Evolutionary conservation across 139 green algal genomes (phyloP).

Genomic region (Pedinophyceae sp.): DNA sequence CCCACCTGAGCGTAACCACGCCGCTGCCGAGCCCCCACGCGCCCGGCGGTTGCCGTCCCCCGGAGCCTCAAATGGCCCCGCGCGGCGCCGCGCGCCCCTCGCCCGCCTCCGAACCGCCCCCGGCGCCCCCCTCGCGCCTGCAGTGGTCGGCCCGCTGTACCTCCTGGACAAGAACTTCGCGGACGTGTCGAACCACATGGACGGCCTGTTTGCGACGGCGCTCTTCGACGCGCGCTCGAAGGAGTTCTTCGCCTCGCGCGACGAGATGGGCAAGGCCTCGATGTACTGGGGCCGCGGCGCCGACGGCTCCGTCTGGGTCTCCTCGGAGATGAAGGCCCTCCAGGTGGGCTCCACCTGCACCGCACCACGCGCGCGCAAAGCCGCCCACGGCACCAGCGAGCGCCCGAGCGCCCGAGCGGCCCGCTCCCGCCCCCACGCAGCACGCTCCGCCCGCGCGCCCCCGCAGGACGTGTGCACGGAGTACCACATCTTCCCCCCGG

Average conservation of each 20-base stretch:
- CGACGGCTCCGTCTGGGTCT: constrained; percentile 77
- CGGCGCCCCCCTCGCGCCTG: not conserved
- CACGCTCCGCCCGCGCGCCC: not conserved
- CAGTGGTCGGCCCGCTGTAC: constrained; percentile 59
- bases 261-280: constrained; percentile 86
- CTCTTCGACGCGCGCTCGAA: constrained; percentile 46
- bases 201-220: constrained; percentile 88
- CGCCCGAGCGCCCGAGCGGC: too few relatives aligned
- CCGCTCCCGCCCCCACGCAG: not conserved
- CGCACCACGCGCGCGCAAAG: too few relatives aligned
- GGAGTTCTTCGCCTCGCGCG: constrained; percentile 57
- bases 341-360: too few relatives aligned
- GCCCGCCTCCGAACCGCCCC: not conserved
- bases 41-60: too few relatives aligned
- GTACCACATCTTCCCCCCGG: constrained; percentile 61
- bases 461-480: constrained; percentile 20
- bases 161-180: constrained; percentile 46
- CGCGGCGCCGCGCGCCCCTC: not conserved
- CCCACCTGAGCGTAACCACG: too few relatives aligned
- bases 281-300: constrained; percentile 79
- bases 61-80: constrained; percentile 1
- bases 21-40: too few relatives aligned
- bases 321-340: constrained; percentile 92
- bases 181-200: constrained; percentile 62
- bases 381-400: too few relatives aligned